phyloP scores from a whole-genome alignment of 306 rosid species.

The Vigna nakashimae region DNA sequence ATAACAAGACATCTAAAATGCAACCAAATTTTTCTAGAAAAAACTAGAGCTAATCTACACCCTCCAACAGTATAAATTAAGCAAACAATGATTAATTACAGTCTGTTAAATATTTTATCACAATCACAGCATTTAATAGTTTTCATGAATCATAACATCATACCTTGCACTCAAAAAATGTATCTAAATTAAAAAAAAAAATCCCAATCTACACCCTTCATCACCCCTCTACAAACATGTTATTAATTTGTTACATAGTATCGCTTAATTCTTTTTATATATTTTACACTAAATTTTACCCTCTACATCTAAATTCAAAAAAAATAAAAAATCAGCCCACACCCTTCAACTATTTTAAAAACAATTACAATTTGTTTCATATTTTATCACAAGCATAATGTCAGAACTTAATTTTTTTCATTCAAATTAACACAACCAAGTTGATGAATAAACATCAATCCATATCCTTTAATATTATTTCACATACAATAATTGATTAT shows the following conservation, averaged over 20 bases:
- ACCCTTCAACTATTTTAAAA: neutral
- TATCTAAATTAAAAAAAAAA: neutral
- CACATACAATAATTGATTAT: too few species aligned
- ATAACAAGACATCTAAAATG: neutral
- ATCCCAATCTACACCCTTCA: neutral
- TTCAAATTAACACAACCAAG: neutral
- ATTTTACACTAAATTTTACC: neutral
- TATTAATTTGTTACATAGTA: neutral
- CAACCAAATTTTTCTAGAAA: neutral
- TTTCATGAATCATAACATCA: neutral
- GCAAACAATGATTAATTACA: neutral
- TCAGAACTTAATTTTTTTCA: neutral
- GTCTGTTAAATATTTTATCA: neutral
- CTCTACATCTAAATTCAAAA: neutral
- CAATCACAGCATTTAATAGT: neutral
- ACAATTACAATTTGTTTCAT: neutral
- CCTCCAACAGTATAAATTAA: neutral
- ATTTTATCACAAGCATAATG: neutral
- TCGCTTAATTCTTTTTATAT: neutral
- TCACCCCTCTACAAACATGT: neutral
- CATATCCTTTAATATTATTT: neutral
- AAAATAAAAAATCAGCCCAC: neutral
- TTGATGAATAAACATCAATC: neutral
- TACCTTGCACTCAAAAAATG: neutral
- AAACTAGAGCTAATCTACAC: neutral